Percentiles rank a stretch among this genome's conserved stretches.
These are phyloP conservation scores for Chaetomiaceae sp. DNA, from an alignment of 2,329 filamentous ascomycete genomes.

Conservation along the genomic window DNA sequence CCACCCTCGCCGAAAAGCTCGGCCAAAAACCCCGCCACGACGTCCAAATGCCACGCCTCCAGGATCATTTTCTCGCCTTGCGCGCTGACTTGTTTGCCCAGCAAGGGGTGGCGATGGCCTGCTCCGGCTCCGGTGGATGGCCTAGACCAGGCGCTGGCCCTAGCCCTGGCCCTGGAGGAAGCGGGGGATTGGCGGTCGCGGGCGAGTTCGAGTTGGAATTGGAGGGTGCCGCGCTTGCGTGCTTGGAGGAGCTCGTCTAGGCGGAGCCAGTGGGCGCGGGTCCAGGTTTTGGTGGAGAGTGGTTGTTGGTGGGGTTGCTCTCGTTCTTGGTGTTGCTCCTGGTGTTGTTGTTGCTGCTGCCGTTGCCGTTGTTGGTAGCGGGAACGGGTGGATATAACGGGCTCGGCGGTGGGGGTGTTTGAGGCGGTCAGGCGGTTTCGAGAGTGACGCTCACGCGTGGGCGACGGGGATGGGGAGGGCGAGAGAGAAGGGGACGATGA, in stretches of 20 bases:
- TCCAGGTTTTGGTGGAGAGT: slow-evolving; percentile 36
- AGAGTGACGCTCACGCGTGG: background rate
- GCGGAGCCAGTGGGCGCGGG: slow-evolving; percentile 49
- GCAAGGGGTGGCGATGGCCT: slow-evolving; percentile 32
- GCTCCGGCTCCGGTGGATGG: no score
- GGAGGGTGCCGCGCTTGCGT: slow-evolving; percentile 43
- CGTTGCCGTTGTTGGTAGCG: slow-evolving; percentile 7
- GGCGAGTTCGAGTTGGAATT: slow-evolving; percentile 32
- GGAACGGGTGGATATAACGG: no score
- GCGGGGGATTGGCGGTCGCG: background rate
- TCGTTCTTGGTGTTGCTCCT: background rate
- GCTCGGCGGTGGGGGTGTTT: background rate
- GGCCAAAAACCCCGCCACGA: slow-evolving; percentile 50
- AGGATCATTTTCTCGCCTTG: slow-evolving; percentile 45
- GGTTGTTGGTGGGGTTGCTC: background rate
- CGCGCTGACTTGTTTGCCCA: slow-evolving; percentile 47
- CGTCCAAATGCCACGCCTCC: slow-evolving; percentile 54
- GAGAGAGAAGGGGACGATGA: background rate
- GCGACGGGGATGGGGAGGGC: background rate
- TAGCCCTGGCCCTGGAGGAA: slow-evolving; percentile 4
- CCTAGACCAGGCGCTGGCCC: no score
- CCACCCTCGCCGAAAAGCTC: slow-evolving; percentile 37
- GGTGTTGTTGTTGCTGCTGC: background rate
- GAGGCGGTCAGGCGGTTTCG: background rate
- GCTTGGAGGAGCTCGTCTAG: slow-evolving; percentile 50